A percentile compares a stretch with the other conserved stretches of the same genome.
These are phyloP conservation scores for Daldinia loculata DNA, from an alignment of 495 filamentous ascomycete species.

Conservation along the genomic window DNA sequence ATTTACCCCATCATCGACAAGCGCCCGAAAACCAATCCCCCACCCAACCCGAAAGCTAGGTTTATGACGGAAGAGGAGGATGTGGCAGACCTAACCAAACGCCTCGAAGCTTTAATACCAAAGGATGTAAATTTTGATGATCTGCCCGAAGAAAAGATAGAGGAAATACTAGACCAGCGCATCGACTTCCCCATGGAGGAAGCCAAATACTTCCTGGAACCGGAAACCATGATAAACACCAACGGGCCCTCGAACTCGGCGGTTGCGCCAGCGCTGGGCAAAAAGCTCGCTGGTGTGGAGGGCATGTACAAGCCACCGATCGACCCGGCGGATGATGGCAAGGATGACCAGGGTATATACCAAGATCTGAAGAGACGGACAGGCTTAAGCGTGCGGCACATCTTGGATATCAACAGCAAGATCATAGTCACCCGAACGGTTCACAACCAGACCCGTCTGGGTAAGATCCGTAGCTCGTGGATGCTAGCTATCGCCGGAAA, in stretches of 20 bases:
- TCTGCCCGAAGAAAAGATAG: constrained; percentile 38
- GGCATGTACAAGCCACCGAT: constrained; percentile 58
- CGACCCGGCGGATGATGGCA: constrained; percentile 53
- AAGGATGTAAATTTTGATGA: constrained; percentile 52
- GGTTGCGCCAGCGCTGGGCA: constrained; percentile 54
- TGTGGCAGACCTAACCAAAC: constrained; percentile 63
- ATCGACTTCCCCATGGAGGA: constrained; percentile 35
- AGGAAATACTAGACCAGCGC: constrained; percentile 32
- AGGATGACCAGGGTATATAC: constrained; percentile 54
- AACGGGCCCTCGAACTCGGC: constrained; percentile 49
- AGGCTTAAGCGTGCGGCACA: constrained; percentile 67
- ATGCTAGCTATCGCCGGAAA: constrained; percentile 83
- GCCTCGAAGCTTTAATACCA: constrained; percentile 62
- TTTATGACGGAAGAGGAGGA: constrained; percentile 68
- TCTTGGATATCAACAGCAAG: constrained; percentile 67
- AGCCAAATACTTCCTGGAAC: constrained; percentile 54
- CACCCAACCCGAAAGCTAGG: constrained; percentile 64
- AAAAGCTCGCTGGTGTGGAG: constrained; percentile 54
- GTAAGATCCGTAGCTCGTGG: constrained; percentile 81
- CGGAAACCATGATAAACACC: constrained; percentile 49
- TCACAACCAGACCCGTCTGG: constrained; percentile 93
- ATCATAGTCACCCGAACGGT: constrained; percentile 75
- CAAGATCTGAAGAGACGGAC: constrained; percentile 70
- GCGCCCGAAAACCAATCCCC: constrained; percentile 44
- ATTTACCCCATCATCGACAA: constrained; percentile 80